These are phyloP conservation scores for Globisporangium radiosum DNA, from an alignment of 352 stramenopile species.

Conservation along the genomic window DNA sequence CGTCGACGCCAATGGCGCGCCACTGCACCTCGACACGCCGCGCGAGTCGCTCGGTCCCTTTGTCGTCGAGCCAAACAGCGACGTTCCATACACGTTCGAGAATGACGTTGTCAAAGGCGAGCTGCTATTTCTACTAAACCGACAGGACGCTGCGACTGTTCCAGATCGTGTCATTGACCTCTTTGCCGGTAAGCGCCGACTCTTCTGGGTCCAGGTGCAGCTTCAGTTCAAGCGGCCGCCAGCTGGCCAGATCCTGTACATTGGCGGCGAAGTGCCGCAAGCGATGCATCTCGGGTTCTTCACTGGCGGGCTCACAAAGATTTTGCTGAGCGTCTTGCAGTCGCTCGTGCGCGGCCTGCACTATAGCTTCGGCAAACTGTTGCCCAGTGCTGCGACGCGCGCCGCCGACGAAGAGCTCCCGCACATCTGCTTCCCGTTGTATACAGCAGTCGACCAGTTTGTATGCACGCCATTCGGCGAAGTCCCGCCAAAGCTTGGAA, in stretches of 20 bases:
- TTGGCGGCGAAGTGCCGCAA: slow-evolving; percentile 50
- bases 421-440: slow-evolving; percentile 62
- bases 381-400: slow-evolving; percentile 8
- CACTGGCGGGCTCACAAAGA: slow-evolving; percentile 35
- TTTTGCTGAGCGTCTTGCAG: slow-evolving; percentile 48
- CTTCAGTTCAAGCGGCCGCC: slow-evolving; percentile 59
- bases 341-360: slow-evolving; percentile 48
- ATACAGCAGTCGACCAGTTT: slow-evolving; percentile 64
- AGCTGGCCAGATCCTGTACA: slow-evolving; percentile 41
- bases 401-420: slow-evolving; percentile 42
- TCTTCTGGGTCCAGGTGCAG: slow-evolving; percentile 68
- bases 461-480: slow-evolving; percentile 32
- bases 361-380: slow-evolving; percentile 42
- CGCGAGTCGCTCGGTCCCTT: background rate
- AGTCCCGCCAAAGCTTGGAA: slow-evolving; percentile 29
- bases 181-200: slow-evolving; percentile 37
- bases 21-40: slow-evolving; percentile 3
- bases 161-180: slow-evolving; percentile 8
- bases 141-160: slow-evolving; percentile 16
- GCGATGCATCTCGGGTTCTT: slow-evolving; percentile 55
- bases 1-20: slow-evolving; percentile 9
- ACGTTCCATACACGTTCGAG: slow-evolving; percentile 54
- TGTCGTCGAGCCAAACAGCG: slow-evolving; percentile 25
- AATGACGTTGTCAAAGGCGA: slow-evolving; percentile 74
- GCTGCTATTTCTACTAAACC: slow-evolving; percentile 61